A percentile compares a stretch with the other conserved stretches of the same genome.
These are phyloP conservation scores for Tetrapyrgos nigripes DNA, from an alignment of 1,284 basidiomycete genomes.

Conservation along the genomic window DNA sequence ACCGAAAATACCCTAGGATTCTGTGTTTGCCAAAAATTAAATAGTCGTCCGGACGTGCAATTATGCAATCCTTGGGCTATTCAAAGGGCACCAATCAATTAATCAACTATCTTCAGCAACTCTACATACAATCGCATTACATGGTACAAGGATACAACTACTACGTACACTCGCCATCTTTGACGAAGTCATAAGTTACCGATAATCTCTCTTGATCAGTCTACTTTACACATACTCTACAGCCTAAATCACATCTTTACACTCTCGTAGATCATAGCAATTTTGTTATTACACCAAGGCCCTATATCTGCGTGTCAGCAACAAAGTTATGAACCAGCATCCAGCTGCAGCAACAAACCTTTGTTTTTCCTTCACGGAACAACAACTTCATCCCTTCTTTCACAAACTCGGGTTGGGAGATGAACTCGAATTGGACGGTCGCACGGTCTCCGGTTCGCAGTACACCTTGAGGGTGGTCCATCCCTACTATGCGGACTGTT, in stretches of 20 bases:
- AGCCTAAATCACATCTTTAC: background rate
- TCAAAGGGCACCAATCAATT: no score
- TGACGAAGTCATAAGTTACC: background rate
- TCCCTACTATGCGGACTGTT: constrained; percentile 88
- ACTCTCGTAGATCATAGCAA: constrained; percentile 31
- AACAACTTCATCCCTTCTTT: constrained; percentile 92
- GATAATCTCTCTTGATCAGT: constrained; percentile 13
- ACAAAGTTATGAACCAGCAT: background rate
- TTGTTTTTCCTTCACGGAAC: constrained; percentile 93
- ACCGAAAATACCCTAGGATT: no score
- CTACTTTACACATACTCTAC: constrained; percentile 7
- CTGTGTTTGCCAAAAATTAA: no score
- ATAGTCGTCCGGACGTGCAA: no score
- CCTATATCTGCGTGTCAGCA: constrained; percentile 30
- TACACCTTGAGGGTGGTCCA: constrained; percentile 88
- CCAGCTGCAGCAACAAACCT: constrained; percentile 52
- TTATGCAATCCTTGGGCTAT: no score
- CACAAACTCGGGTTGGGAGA: constrained; percentile 88
- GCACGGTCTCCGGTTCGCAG: constrained; percentile 91
- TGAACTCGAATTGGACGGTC: constrained; percentile 90
- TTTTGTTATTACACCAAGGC: constrained; percentile 50
- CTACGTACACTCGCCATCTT: no score
- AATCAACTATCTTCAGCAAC: no score
- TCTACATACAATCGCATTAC: background rate
- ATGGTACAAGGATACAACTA: background rate